Evolutionary conservation across 352 stramenopile genomes (phyloP).

Genomic region (Phytopythium vexans): DNA sequence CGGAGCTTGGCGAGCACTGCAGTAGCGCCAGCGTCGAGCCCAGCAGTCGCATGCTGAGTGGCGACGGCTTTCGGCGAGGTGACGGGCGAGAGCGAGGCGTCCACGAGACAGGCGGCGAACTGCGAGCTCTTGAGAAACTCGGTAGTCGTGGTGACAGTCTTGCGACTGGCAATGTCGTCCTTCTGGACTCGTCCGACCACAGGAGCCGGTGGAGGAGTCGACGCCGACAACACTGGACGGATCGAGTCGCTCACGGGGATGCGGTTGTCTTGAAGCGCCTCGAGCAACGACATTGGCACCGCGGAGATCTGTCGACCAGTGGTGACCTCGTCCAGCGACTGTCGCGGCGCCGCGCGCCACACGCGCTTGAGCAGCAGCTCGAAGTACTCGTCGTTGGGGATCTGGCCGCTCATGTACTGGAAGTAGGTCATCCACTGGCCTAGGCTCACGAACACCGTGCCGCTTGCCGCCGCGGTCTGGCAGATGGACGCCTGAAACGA

Average conservation of each 20-base stretch:
- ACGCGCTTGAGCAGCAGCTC: slow-evolving; percentile 70
- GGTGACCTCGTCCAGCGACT: slow-evolving; percentile 29
- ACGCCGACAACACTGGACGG: slow-evolving; percentile 22
- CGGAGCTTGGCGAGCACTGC: slow-evolving; percentile 57
- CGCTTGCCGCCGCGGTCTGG: slow-evolving; percentile 10
- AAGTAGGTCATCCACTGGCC: slow-evolving; percentile 77
- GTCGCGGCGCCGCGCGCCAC: slow-evolving; percentile 47
- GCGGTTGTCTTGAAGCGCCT: slow-evolving; percentile 50
- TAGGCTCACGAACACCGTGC: slow-evolving; percentile 55
- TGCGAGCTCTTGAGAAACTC: slow-evolving; percentile 71
- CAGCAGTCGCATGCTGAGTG: slow-evolving; percentile 1
- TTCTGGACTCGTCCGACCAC: slow-evolving; percentile 1
- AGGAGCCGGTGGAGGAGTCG: slow-evolving; percentile 14
- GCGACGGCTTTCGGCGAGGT: slow-evolving; percentile 6
- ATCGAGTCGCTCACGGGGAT: slow-evolving; percentile 13
- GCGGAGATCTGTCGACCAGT: slow-evolving; percentile 6
- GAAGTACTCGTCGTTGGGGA: slow-evolving; percentile 75
- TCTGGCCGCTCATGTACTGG: slow-evolving; percentile 63
- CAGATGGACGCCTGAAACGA: slow-evolving; percentile 39
- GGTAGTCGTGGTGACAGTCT: slow-evolving; percentile 32
- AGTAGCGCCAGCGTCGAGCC: slow-evolving; percentile 47
- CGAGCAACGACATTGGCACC: slow-evolving; percentile 40
- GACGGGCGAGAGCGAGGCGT: slow-evolving; percentile 30
- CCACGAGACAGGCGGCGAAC: slow-evolving; percentile 58
- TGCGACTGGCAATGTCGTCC: slow-evolving; percentile 31